These are phyloP conservation scores for Peronospora destructor DNA, from an alignment of 352 stramenopile species.

Conservation along the genomic window DNA sequence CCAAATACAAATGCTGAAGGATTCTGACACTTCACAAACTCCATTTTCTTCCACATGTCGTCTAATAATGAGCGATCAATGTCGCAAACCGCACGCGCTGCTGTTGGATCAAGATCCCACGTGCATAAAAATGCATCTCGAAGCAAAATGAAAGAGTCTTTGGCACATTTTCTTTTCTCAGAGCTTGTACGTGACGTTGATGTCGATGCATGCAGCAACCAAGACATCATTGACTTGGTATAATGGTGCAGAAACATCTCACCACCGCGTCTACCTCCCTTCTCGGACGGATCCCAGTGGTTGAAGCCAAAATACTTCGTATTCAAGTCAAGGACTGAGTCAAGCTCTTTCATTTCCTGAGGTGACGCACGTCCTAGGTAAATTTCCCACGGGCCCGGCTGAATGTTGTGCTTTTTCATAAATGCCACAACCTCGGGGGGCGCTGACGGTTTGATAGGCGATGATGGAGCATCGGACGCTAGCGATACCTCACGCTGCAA, in stretches of 20 bases:
- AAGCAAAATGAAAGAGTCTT: constrained; percentile 53
- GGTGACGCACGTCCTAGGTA: constrained; percentile 58
- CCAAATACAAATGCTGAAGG: constrained; percentile 65
- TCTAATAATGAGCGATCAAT: constrained; percentile 68
- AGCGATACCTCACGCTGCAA: constrained; percentile 47
- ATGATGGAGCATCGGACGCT: constrained; percentile 58
- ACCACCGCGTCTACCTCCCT: constrained; percentile 51
- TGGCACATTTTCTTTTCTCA: constrained; percentile 48
- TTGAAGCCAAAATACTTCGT: constrained; percentile 74
- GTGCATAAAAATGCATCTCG: constrained; percentile 79
- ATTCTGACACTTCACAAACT: constrained; percentile 59
- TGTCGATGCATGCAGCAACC: constrained; percentile 54
- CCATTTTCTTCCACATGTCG: constrained; percentile 82
- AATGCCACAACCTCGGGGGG: constrained; percentile 64
- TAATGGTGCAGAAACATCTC: constrained; percentile 85
- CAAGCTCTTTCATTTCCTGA: constrained; percentile 68
- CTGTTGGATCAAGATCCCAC: constrained; percentile 71
- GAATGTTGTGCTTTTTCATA: constrained; percentile 74
- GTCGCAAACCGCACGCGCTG: constrained; percentile 59
- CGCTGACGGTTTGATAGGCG: constrained; percentile 53
- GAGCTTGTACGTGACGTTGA: constrained; percentile 38
- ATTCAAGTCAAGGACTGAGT: constrained; percentile 59
- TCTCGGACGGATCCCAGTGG: constrained; percentile 64
- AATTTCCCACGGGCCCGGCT: constrained; percentile 72
- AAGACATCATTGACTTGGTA: constrained; percentile 70